A percentile compares a stretch with the other conserved stretches of the same genome.
Evolutionary conservation across 169 alveolate genomes (phyloP).

Genomic region (Theileria luwenshuni): DNA sequence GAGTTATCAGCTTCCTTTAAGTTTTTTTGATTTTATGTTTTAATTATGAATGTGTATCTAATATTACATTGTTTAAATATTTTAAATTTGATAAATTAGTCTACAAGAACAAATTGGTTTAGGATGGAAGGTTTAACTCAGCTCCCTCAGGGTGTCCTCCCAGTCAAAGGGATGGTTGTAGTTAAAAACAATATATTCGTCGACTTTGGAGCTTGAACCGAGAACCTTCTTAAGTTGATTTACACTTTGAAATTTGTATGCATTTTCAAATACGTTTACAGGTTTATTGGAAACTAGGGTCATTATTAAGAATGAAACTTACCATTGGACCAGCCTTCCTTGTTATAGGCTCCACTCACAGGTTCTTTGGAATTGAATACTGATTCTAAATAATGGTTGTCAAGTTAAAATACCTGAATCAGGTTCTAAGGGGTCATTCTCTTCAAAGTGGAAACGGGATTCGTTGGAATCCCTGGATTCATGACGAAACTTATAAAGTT

Average conservation of each 20-base stretch:
- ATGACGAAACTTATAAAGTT: too few species aligned
- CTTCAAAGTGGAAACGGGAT: too few species aligned
- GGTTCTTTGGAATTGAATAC: not conserved
- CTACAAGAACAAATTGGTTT: too few species aligned
- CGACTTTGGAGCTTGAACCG: slow-evolving; percentile 17
- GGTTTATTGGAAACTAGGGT: slow-evolving; percentile 1
- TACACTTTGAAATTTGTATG: slow-evolving; percentile 5
- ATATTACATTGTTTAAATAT: too few species aligned
- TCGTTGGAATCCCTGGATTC: too few species aligned
- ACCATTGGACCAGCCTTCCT: too few species aligned
- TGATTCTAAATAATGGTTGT: not conserved
- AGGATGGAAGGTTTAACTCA: slow-evolving; percentile 9
- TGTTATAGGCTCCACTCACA: too few species aligned
- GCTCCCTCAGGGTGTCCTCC: slow-evolving; percentile 38
- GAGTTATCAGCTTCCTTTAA: slow-evolving; percentile 38
- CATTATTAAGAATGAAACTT: too few species aligned
- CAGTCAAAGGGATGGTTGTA: slow-evolving; percentile 42
- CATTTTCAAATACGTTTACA: not conserved
- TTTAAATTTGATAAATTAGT: too few species aligned
- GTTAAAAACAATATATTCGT: slow-evolving; percentile 59
- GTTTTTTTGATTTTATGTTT: slow-evolving; percentile 2
- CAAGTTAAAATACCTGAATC: slow-evolving; percentile 11
- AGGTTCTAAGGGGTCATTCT: not conserved
- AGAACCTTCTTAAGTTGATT: not conserved
- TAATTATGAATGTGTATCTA: slow-evolving; percentile 1